Conservation (phyloP, 2,329 filamentous ascomycete genomes). For the Mycosphaerelloides madeirae region DNA sequence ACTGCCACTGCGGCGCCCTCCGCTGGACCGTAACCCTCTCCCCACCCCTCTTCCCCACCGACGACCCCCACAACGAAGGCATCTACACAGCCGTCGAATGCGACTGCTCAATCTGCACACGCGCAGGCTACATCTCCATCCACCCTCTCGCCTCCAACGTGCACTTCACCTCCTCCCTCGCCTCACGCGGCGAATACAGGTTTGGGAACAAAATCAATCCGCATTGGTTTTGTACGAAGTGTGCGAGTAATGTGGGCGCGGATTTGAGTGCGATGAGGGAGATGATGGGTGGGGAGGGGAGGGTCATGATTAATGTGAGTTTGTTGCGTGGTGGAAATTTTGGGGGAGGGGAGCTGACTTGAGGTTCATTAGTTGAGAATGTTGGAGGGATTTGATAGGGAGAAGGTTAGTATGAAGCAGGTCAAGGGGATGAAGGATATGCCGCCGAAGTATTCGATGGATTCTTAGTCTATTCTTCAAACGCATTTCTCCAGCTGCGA, state of each 20-base stretch:
- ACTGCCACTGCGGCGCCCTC: conserved; percentile 30
- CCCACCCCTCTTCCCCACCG: conserved; percentile 21
- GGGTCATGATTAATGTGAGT: conserved; percentile 23
- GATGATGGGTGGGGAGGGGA: conserved; percentile 13
- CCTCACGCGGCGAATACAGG: conserved; percentile 19
- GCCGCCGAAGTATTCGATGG: conserved; percentile 16
- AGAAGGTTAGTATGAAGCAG: conserved; percentile 17
- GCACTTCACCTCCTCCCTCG: conserved; percentile 17
- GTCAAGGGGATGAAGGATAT: conserved; percentile 17
- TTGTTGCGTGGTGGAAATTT: not conserved
- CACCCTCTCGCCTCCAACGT: conserved; percentile 22
- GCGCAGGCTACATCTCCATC: conserved; percentile 18
- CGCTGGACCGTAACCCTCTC: conserved; percentile 23
- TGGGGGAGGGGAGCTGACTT: not conserved
- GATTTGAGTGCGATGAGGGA: conserved; percentile 18
- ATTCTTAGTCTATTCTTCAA: not conserved
- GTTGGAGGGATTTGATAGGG: conserved; percentile 22
- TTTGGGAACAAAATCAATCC: conserved; percentile 15
- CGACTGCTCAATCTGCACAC: conserved; percentile 24
- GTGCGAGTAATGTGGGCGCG: conserved; percentile 19
- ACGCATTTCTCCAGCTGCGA: not conserved
- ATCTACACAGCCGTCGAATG: conserved; percentile 21
- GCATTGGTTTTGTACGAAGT: conserved; percentile 24
- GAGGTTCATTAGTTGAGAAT: conserved; percentile 16
- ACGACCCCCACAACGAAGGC: conserved; percentile 12